Evolutionary conservation across 139 green algal genomes (phyloP).

Genomic region (Micromonas pusilla): DNA sequence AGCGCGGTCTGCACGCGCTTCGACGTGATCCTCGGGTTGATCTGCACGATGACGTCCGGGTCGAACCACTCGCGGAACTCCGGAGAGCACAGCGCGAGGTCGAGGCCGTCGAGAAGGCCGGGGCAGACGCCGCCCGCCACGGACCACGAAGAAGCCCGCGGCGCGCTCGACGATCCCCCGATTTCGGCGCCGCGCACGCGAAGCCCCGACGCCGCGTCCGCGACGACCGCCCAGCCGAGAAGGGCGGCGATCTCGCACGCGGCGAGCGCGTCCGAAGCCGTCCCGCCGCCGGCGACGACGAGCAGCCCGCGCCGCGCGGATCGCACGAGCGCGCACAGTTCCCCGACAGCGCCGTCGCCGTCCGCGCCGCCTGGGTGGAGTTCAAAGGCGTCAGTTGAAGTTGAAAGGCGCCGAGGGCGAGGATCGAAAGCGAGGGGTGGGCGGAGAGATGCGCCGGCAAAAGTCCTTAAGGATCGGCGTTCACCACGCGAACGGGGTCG

Average conservation of each 20-base stretch:
- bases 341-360: not conserved
- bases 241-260: conserved; percentile 36
- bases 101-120: not conserved
- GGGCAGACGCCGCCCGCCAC: not conserved
- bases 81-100: not conserved
- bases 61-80: not conserved
- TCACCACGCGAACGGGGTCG: too few species aligned
- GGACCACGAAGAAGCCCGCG: conserved; percentile 52
- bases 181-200: conserved; percentile 33
- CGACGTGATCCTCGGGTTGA: conserved; percentile 60
- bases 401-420: too few species aligned
- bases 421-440: not conserved
- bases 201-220: conserved; percentile 54
- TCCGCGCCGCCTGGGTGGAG: not conserved
- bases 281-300: conserved; percentile 63
- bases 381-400: too few species aligned
- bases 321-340: conserved; percentile 2
- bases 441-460: too few species aligned
- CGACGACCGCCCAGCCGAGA: conserved; percentile 77
- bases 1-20: conserved; percentile 81
- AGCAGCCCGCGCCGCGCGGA: conserved; percentile 54
- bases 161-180: conserved; percentile 32
- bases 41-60: conserved; percentile 46
- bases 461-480: too few species aligned
- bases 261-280: conserved; percentile 49